Percentiles rank a stretch among this genome's conserved stretches.
phyloP scores from a whole-genome alignment of 768 basidiomycete genomes.

The Mycena vulgaris region DNA sequence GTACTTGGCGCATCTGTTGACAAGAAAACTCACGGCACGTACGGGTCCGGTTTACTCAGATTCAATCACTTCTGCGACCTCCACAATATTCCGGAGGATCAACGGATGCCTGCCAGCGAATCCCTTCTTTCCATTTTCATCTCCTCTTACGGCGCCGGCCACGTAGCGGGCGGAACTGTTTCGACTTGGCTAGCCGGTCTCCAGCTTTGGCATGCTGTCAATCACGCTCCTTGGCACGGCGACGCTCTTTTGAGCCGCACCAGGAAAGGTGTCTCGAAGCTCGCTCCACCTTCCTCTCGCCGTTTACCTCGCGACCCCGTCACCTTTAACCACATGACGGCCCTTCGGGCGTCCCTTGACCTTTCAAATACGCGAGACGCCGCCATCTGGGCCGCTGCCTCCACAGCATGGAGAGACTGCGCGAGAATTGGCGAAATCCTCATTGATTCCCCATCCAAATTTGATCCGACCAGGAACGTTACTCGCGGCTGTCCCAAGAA shows the following conservation, averaged over 20 bases:
- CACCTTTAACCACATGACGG: not conserved
- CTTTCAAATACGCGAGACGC: not conserved
- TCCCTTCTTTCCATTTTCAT: not conserved
- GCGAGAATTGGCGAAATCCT: not conserved
- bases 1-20: not conserved
- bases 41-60: not conserved
- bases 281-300: not conserved
- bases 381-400: constrained; percentile 1
- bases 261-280: constrained; percentile 6
- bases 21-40: not conserved
- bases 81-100: not conserved
- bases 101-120: constrained; percentile 10
- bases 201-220: not conserved
- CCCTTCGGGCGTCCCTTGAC: not conserved
- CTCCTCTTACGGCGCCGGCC: not conserved
- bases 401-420: constrained; percentile 14
- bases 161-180: not conserved
- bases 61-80: constrained; percentile 13
- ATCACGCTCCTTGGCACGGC: not conserved
- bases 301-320: constrained; percentile 9
- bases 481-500: constrained; percentile 6
- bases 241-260: not conserved
- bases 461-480: not conserved
- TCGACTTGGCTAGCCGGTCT: not conserved
- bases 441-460: not conserved